phyloP scores from a whole-genome alignment of 257 asterid genomes.

The Nemophila menziesii region DNA sequence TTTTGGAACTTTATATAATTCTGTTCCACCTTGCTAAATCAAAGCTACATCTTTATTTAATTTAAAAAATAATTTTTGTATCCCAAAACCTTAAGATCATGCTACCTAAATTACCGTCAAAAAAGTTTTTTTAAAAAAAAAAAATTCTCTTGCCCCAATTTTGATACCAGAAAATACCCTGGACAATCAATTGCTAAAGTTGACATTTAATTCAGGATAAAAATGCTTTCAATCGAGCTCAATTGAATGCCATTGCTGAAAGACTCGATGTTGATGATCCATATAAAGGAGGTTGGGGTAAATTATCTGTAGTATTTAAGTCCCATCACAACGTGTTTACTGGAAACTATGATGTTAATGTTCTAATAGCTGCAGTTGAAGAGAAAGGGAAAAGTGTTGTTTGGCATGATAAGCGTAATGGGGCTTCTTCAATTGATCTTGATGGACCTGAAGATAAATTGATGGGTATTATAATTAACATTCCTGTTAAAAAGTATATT shows the following conservation, averaged over 20 bases:
- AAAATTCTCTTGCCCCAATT: no score
- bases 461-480: slow-evolving; percentile 60
- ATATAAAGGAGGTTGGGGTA: slow-evolving; percentile 43
- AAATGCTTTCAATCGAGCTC: slow-evolving; percentile 55
- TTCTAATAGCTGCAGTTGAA: slow-evolving; percentile 67
- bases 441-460: slow-evolving; percentile 32
- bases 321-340: slow-evolving; percentile 73
- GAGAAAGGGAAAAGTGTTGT: slow-evolving; percentile 48
- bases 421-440: slow-evolving; percentile 49
- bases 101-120: no score
- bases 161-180: neutral
- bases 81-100: neutral
- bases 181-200: neutral
- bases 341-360: slow-evolving; percentile 80
- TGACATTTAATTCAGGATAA: slow-evolving; percentile 42
- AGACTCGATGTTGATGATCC: slow-evolving; percentile 63
- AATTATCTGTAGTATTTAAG: slow-evolving; percentile 54
- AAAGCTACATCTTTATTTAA: no score
- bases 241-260: slow-evolving; percentile 49
- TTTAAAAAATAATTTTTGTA: neutral
- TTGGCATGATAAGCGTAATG: slow-evolving; percentile 71
- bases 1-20: neutral
- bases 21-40: neutral
- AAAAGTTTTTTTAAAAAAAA: no score
- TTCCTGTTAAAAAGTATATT: slow-evolving; percentile 48